Base-by-base conservation (phyloP, 2,329 filamentous ascomycete species). In the Trichophyton schoenleinii region DNA sequence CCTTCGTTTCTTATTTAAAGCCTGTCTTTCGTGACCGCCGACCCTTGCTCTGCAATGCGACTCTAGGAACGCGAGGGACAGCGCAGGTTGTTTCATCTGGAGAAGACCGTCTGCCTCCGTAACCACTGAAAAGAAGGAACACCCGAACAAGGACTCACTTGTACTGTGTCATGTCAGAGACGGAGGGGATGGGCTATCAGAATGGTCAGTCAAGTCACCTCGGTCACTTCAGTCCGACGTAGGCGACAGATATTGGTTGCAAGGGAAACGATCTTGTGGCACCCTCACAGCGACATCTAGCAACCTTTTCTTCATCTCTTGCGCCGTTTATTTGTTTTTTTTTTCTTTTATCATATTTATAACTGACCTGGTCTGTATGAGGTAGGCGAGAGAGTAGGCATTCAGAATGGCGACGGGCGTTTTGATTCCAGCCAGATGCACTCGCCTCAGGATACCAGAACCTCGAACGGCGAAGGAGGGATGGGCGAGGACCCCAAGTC, bases 401-500 rank as follows among this genome's bases (percentile, higher is more conserved):
- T 20, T 20, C 31, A 28, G 20, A 38, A 38, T 34, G 34, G 55
- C 31, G 55, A 58, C 42, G 49, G 49, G 49, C 31, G 22, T 31
- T 38, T n/a, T 41, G 55, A 38, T n/a, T 58, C 55, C n/a, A 6
- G n/a, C n/a, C 34, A 28, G 31, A 58, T 58, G 11, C 18, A 38
- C 8, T 41, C 55, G 38, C 55, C 18, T 22, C 34, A 22, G 13
- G 34, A 58, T 20, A 58, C n/a, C 22, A 61, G 81, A 76, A 65
- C 73, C 81, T 66, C 74, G 60, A 73, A 75, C 53, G 65, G 69
- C 72, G 74, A 81, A 58, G 83, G 86, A 66, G 83, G 81, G 65
- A 76, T 80, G 64, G 79, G 83, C 64, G 81, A 79, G 65, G 79
- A 80, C 66, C 79, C 84, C 75, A 80, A 85, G 71, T 86, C 87